Conservation (phyloP, 306 rosid genomes). For the Cicer chorassanicum region DNA sequence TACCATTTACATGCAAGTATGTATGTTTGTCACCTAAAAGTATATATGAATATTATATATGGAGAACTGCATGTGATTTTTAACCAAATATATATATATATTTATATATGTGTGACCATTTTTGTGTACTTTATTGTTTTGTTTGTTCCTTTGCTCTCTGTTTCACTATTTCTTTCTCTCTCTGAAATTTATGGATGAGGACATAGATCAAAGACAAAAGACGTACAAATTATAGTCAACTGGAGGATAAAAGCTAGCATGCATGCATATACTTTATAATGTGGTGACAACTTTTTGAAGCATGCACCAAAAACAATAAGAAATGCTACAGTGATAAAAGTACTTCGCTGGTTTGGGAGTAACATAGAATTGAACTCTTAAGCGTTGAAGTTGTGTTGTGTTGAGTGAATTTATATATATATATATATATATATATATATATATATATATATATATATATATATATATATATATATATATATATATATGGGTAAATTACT, state of each 20-base stretch:
- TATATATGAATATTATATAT: background rate
- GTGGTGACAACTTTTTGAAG: conserved; percentile 6
- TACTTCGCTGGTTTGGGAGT: no score
- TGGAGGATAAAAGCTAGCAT: conserved; percentile 12
- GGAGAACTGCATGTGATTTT: background rate
- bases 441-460: no score
- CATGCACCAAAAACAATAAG: background rate
- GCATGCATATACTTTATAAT: background rate
- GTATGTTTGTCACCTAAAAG: conserved; percentile 37
- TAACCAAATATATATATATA: background rate
- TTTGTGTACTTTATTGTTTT: conserved; percentile 12
- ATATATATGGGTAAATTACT: no score
- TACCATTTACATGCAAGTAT: conserved; percentile 27
- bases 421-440: no score
- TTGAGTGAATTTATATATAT: no score
- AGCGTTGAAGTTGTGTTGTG: no score
- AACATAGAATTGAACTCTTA: no score
- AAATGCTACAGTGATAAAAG: no score
- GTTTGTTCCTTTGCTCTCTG: background rate
- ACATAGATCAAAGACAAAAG: conserved; percentile 28
- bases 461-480: no score
- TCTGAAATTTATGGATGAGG: conserved; percentile 6
- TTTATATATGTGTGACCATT: background rate
- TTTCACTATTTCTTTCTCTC: background rate
- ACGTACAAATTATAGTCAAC: conserved; percentile 45